Conservation (phyloP, 306 rosid species). For the Vigna hirtella region DNA sequence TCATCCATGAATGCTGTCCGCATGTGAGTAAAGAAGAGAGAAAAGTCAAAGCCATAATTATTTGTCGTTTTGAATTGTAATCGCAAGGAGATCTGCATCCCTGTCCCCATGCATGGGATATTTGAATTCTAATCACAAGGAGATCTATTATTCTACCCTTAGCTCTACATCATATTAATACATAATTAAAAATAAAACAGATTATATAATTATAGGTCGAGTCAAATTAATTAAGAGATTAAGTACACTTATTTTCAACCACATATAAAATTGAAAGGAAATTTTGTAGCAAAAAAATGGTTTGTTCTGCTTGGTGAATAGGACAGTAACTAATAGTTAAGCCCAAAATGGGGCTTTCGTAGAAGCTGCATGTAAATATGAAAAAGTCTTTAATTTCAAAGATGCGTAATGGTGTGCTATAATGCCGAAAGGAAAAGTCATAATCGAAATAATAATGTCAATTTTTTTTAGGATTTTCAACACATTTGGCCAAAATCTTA, state of each 20-base stretch:
- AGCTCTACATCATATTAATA: not conserved
- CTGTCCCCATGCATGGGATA: slow-evolving; percentile 42
- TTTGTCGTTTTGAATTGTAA: slow-evolving; percentile 4
- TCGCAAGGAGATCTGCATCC: slow-evolving; percentile 43
- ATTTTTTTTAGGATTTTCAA: slow-evolving; percentile 64
- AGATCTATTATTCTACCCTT: not conserved
- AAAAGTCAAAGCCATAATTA: slow-evolving; percentile 41
- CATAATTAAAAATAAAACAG: not conserved
- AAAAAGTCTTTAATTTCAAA: slow-evolving; percentile 45
- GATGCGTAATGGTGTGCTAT: slow-evolving; percentile 35
- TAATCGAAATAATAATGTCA: slow-evolving; percentile 56
- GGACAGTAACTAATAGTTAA: slow-evolving; percentile 12
- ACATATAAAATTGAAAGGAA: not conserved
- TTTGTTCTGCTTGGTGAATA: slow-evolving; percentile 34
- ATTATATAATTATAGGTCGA: not conserved
- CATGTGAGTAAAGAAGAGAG: not conserved
- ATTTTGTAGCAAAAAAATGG: not conserved
- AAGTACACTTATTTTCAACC: not conserved
- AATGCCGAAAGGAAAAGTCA: slow-evolving; percentile 36
- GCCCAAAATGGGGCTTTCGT: slow-evolving; percentile 48
- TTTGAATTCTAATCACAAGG: not conserved
- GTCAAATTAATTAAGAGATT: not conserved
- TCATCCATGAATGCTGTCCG: too few relatives aligned
- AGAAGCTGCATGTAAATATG: slow-evolving; percentile 54
- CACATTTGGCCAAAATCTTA: slow-evolving; percentile 48